Conservation (phyloP, 331 rosid genomes). For the Malus hybrid region DNA sequence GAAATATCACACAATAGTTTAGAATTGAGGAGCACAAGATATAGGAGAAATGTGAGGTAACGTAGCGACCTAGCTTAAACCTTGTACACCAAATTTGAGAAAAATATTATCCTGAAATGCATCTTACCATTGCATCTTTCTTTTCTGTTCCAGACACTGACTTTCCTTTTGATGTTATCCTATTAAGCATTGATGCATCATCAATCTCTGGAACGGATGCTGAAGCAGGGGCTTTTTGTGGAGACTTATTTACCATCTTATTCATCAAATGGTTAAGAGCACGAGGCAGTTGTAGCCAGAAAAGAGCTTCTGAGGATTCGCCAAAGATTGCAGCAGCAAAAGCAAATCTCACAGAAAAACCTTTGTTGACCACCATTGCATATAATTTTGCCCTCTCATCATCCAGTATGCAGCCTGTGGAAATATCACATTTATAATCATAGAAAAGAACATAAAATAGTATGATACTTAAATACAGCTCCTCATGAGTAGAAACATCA, state of each 20-base stretch:
- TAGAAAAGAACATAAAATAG: slow-evolving; percentile 11
- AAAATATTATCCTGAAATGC: neutral
- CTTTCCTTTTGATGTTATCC: slow-evolving; percentile 78
- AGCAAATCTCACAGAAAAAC: slow-evolving; percentile 77
- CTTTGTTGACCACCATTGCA: slow-evolving; percentile 70
- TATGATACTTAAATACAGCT: slow-evolving; percentile 3
- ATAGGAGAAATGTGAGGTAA: neutral
- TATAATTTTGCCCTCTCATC: slow-evolving; percentile 85
- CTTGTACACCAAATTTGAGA: neutral
- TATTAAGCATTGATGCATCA: slow-evolving; percentile 49
- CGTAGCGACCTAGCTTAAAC: slow-evolving; percentile 1
- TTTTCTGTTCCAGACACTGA: slow-evolving; percentile 44
- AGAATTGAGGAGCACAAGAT: slow-evolving; percentile 14
- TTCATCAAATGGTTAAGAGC: slow-evolving; percentile 74
- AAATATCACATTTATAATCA: slow-evolving; percentile 22
- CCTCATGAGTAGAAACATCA: slow-evolving; percentile 13
- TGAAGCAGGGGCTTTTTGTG: slow-evolving; percentile 25
- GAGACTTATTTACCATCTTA: slow-evolving; percentile 57
- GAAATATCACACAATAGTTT: neutral
- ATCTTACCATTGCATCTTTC: slow-evolving; percentile 53
- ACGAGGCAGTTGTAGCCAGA: slow-evolving; percentile 32
- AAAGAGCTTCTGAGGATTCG: slow-evolving; percentile 59
- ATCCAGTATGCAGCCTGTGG: slow-evolving; percentile 81
- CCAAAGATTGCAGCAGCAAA: slow-evolving; percentile 90
- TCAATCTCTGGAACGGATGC: slow-evolving; percentile 50